Evolutionary conservation across 768 basidiomycete species (phyloP).

Genomic region (Guyanaporus albipodus): DNA sequence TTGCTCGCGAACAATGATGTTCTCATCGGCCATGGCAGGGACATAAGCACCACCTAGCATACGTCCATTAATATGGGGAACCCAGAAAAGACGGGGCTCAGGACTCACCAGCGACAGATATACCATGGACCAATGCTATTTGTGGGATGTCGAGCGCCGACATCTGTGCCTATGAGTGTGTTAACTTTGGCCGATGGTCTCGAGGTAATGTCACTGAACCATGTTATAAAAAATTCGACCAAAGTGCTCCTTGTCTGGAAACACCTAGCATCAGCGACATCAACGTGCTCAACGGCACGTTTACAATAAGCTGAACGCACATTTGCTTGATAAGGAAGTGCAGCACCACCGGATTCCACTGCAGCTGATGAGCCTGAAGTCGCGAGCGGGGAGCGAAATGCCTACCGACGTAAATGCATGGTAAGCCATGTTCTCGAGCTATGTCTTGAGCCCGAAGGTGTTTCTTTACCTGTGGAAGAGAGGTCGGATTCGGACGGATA

Average conservation of each 20-base stretch:
- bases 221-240: constrained; percentile 97
- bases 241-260: constrained; percentile 94
- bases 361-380: constrained; percentile 7
- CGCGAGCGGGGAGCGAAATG: background rate
- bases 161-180: constrained; percentile 73
- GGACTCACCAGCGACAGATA: constrained; percentile 74
- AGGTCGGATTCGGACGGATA: background rate
- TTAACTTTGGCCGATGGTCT: constrained; percentile 5
- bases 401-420: constrained; percentile 90
- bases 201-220: constrained; percentile 40
- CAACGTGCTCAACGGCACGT: background rate
- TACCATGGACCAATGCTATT: constrained; percentile 90
- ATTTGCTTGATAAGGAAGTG: constrained; percentile 88
- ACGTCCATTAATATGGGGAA: constrained; percentile 8
- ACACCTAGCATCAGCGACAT: constrained; percentile 45
- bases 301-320: constrained; percentile 25
- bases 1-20: constrained; percentile 85
- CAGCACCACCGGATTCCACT: constrained; percentile 95
- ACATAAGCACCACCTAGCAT: constrained; percentile 81
- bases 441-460: constrained; percentile 93
- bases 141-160: constrained; percentile 89
- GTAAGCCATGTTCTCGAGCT: constrained; percentile 84
- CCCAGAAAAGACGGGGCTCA: background rate
- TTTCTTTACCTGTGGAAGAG: constrained; percentile 72
- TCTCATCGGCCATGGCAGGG: constrained; percentile 95